Evolutionary conservation across 768 basidiomycete species (phyloP).

Genomic region (Chalciporus piperatus): DNA sequence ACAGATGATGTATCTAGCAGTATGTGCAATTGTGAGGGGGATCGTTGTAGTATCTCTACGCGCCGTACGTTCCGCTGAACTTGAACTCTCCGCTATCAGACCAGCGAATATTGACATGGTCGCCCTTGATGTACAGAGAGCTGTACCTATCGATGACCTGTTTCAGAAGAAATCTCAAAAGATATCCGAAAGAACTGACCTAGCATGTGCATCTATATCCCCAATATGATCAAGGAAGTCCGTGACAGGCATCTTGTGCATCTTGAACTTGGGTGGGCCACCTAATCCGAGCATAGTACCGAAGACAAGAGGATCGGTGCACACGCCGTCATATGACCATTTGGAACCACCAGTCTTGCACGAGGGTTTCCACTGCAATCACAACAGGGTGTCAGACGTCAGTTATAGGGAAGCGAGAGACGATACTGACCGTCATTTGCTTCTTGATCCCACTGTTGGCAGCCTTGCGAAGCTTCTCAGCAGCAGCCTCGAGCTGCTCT

Average conservation of each 20-base stretch:
- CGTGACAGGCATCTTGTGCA: slow-evolving; percentile 41
- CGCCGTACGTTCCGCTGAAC: slow-evolving; percentile 50
- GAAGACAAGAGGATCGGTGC: slow-evolving; percentile 46
- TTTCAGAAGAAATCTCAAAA: neutral
- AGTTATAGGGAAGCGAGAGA: neutral
- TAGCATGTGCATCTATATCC: slow-evolving; percentile 31
- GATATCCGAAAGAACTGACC: slow-evolving; percentile 26
- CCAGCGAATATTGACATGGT: slow-evolving; percentile 45
- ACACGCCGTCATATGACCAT: slow-evolving; percentile 54
- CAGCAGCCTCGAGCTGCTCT: slow-evolving; percentile 40
- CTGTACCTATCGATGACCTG: slow-evolving; percentile 33
- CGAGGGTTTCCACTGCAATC: slow-evolving; percentile 47
- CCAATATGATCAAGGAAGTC: slow-evolving; percentile 38
- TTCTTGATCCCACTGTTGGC: slow-evolving; percentile 49
- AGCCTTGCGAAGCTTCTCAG: slow-evolving; percentile 44
- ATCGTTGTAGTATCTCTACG: neutral
- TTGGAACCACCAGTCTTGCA: slow-evolving; percentile 46
- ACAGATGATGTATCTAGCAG: neutral
- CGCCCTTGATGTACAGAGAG: slow-evolving; percentile 37
- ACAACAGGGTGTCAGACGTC: neutral
- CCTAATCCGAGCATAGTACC: slow-evolving; percentile 41
- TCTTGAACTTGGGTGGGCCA: slow-evolving; percentile 48
- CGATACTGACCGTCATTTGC: slow-evolving; percentile 40
- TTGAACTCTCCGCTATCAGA: slow-evolving; percentile 53
- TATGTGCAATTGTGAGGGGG: neutral